Percentiles rank a stretch among this genome's conserved stretches.
Conservation (phyloP, 176 grass and related monocot genomes). For the Oryza rufipogon region DNA sequence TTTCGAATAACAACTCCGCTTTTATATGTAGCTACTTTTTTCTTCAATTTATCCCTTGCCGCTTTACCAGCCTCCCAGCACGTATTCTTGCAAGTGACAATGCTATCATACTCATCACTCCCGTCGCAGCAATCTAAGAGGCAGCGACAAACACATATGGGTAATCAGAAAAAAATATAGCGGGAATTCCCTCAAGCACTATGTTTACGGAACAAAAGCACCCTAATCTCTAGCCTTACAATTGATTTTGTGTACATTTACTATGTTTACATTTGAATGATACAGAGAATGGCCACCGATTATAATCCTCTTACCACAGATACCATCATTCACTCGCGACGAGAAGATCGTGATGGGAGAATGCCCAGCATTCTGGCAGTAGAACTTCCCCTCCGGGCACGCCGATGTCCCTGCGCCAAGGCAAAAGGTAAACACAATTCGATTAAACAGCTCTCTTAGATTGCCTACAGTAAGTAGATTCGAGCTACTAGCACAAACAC, state of each 20-base stretch:
- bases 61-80: slow-evolving; percentile 98
- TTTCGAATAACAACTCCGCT: slow-evolving; percentile 71
- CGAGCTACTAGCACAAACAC: not conserved
- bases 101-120: slow-evolving; percentile 90
- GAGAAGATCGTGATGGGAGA: slow-evolving; percentile 76
- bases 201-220: not conserved
- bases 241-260: not conserved
- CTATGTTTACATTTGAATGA: no score
- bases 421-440: slow-evolving; percentile 24
- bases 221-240: not conserved
- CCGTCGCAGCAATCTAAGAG: slow-evolving; percentile 94
- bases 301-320: slow-evolving; percentile 73
- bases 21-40: slow-evolving; percentile 84
- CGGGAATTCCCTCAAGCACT: not conserved
- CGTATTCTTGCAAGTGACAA: slow-evolving; percentile 75
- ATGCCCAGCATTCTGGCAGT: slow-evolving; percentile 85
- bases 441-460: not conserved
- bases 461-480: not conserved
- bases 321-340: slow-evolving; percentile 87
- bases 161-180: not conserved
- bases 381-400: slow-evolving; percentile 95
- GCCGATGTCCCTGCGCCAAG: slow-evolving; percentile 76
- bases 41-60: slow-evolving; percentile 87
- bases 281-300: not conserved
- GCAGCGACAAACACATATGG: not conserved